Percentiles rank a stretch among this genome's conserved stretches.
Conservation (phyloP, 805 yeast species). For the Torulaspora delbrueckii region DNA sequence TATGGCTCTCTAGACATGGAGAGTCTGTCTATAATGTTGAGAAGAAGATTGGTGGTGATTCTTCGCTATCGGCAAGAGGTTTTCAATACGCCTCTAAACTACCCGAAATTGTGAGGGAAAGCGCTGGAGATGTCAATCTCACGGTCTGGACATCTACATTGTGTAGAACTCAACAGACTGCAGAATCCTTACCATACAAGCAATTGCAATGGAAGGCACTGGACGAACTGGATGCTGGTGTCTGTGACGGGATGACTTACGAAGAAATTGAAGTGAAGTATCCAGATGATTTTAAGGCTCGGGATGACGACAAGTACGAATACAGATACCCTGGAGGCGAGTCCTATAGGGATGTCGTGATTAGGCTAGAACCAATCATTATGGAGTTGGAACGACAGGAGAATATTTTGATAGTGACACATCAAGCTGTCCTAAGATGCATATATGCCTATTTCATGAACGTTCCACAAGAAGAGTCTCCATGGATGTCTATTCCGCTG, state of each 20-base stretch:
- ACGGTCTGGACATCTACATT: slow-evolving; percentile 96
- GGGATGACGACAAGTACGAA: slow-evolving; percentile 94
- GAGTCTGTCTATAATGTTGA: slow-evolving; percentile 88
- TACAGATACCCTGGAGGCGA: slow-evolving; percentile 97
- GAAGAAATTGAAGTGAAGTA: slow-evolving; percentile 79
- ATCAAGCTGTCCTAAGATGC: slow-evolving; percentile 95
- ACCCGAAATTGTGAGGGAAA: slow-evolving; percentile 65
- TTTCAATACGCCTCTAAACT: slow-evolving; percentile 74
- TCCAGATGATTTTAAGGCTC: slow-evolving; percentile 92
- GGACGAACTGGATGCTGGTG: slow-evolving; percentile 96
- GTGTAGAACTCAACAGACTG: slow-evolving; percentile 88
- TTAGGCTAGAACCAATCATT: slow-evolving; percentile 91
- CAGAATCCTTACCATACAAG: slow-evolving; percentile 71
- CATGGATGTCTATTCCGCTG: slow-evolving; percentile 98
- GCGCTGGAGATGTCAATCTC: slow-evolving; percentile 55
- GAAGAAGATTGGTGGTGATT: slow-evolving; percentile 95
- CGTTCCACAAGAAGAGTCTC: slow-evolving; percentile 94
- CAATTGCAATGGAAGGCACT: slow-evolving; percentile 93
- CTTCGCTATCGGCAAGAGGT: slow-evolving; percentile 79
- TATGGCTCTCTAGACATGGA: slow-evolving; percentile 95
- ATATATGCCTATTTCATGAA: slow-evolving; percentile 98
- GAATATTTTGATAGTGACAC: slow-evolving; percentile 90
- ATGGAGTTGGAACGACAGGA: slow-evolving; percentile 98
- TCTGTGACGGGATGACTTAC: slow-evolving; percentile 94
- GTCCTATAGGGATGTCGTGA: slow-evolving; percentile 90